Conservation (phyloP, 441 rosid species). For the Pelargonium citronellum region DNA sequence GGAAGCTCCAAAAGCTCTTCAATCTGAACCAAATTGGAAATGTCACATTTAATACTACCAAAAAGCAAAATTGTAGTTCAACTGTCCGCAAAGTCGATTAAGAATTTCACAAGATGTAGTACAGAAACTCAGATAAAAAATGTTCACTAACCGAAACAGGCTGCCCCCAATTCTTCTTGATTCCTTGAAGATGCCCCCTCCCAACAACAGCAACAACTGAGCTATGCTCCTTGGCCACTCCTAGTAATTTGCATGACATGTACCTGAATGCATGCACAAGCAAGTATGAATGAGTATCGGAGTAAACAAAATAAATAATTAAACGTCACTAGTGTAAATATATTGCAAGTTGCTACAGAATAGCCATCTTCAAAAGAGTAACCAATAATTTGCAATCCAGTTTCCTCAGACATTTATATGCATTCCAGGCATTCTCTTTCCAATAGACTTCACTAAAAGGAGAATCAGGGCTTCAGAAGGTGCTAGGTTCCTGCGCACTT, state of each 20-base stretch:
- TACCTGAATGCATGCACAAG: slow-evolving; percentile 37
- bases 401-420: no score
- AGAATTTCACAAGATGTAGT: neutral
- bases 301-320: neutral
- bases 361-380: no score
- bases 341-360: no score
- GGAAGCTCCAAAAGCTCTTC: slow-evolving; percentile 65
- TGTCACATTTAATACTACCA: neutral
- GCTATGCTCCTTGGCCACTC: slow-evolving; percentile 56
- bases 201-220: slow-evolving; percentile 89
- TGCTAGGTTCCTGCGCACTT: no score
- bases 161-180: slow-evolving; percentile 74
- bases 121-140: neutral
- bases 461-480: no score
- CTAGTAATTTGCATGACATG: slow-evolving; percentile 58
- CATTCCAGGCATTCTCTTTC: no score
- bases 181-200: slow-evolving; percentile 87
- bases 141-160: slow-evolving; percentile 47
- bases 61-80: no score
- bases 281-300: slow-evolving; percentile 9
- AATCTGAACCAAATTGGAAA: slow-evolving; percentile 32
- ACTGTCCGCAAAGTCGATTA: no score
- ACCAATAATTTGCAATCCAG: no score
- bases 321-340: neutral
- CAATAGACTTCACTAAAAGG: no score